These are phyloP conservation scores for Wickerhamomyces bovis DNA, from an alignment of 805 yeast species.

Conservation along the genomic window DNA sequence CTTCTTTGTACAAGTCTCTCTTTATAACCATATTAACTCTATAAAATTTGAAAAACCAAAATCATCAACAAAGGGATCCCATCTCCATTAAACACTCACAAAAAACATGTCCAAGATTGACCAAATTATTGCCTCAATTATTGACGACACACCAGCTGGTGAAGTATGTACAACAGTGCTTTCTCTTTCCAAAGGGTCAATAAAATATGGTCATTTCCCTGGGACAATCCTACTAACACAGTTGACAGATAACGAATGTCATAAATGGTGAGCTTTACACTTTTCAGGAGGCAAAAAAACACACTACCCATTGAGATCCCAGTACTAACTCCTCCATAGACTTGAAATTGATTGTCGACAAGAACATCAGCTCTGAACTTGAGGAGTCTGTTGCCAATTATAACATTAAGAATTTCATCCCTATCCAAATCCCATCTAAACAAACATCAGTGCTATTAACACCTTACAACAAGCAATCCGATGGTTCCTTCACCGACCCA, in stretches of 20 bases:
- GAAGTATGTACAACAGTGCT: conserved; percentile 29
- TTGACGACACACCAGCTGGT: conserved; percentile 54
- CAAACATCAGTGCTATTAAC: conserved; percentile 38
- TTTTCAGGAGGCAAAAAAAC: neutral
- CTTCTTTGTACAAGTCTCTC: no score
- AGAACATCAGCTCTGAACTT: conserved; percentile 29
- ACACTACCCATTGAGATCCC: neutral
- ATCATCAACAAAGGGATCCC: neutral
- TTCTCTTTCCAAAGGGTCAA: no score
- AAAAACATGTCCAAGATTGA: conserved; percentile 12
- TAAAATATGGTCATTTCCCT: no score
- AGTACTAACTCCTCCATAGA: conserved; percentile 24
- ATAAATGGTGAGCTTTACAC: conserved; percentile 25
- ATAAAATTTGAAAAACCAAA: no score
- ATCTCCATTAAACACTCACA: no score
- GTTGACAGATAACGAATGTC: conserved; percentile 23
- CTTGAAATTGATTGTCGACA: conserved; percentile 37
- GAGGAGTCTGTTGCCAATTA: conserved; percentile 33
- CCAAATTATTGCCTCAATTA: conserved; percentile 20
- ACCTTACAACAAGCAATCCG: conserved; percentile 41
- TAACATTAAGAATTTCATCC: conserved; percentile 33
- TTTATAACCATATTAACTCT: no score
- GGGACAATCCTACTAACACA: no score
- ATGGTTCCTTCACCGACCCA: conserved; percentile 48
- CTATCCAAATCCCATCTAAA: conserved; percentile 25